These are phyloP conservation scores for Microdochium nivale DNA, from an alignment of 2,329 filamentous ascomycete species.

Conservation along the genomic window DNA sequence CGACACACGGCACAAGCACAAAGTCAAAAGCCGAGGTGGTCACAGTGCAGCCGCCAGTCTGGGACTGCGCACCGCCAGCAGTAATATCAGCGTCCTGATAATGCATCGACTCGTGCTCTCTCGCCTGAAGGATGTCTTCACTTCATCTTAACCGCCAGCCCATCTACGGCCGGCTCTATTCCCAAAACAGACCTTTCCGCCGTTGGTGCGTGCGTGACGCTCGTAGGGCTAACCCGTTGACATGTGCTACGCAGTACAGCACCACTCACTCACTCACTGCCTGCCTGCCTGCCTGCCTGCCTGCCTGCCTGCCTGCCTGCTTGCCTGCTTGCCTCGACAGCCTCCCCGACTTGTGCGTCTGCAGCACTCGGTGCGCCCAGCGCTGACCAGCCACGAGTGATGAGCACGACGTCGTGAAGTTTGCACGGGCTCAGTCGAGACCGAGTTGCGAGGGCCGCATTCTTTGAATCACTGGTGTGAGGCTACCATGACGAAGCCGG, in stretches of 20 bases:
- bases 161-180: neutral
- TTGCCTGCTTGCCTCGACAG: too few species aligned
- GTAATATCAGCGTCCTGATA: neutral
- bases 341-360: too few species aligned
- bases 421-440: neutral
- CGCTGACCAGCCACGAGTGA: too few species aligned
- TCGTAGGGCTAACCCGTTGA: neutral
- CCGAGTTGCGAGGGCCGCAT: neutral
- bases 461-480: neutral
- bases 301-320: too few species aligned
- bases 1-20: neutral
- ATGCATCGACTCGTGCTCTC: neutral
- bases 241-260: neutral
- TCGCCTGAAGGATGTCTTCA: neutral
- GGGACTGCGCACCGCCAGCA: too few species aligned
- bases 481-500: neutral
- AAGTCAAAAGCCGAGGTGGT: neutral
- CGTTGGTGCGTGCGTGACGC: neutral
- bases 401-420: neutral
- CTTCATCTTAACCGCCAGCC: neutral
- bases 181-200: neutral
- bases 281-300: too few species aligned
- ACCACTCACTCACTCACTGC: too few species aligned
- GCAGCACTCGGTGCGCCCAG: too few species aligned
- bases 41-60: neutral